These are phyloP conservation scores for Boletus subcaerulescens DNA, from an alignment of 768 basidiomycete genomes.

Conservation along the genomic window DNA sequence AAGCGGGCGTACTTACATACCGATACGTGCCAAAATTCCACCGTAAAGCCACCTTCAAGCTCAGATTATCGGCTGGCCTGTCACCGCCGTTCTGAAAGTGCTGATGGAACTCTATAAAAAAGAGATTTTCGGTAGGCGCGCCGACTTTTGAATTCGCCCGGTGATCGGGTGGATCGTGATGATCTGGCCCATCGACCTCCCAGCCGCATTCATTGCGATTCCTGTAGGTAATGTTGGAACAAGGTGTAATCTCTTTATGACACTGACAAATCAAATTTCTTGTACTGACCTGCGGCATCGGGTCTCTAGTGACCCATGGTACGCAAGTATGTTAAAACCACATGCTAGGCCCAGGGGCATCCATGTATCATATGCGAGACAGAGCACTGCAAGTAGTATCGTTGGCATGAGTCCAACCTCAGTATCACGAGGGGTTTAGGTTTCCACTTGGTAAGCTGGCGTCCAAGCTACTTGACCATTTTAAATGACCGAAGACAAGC, in stretches of 20 bases:
- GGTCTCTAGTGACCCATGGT: neutral
- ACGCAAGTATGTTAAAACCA: too few relatives aligned
- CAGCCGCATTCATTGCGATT: constrained; percentile 2
- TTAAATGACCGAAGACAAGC: neutral
- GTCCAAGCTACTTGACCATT: neutral
- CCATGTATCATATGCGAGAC: too few relatives aligned
- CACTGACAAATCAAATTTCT: neutral
- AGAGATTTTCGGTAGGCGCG: neutral
- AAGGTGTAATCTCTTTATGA: neutral
- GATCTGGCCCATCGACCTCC: neutral
- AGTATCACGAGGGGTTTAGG: neutral
- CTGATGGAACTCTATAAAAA: constrained; percentile 10
- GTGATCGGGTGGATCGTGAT: neutral
- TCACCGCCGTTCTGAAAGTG: neutral
- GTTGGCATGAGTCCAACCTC: neutral
- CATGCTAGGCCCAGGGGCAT: too few relatives aligned
- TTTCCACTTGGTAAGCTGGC: neutral
- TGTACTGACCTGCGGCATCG: neutral
- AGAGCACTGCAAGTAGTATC: neutral
- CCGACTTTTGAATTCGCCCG: neutral
- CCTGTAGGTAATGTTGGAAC: neutral
- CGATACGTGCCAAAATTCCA: neutral
- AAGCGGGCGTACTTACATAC: neutral
- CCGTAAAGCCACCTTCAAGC: neutral
- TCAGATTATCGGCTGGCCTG: neutral